Evolutionary conservation across 306 rosid species (phyloP), one percentile per base, ranked within the genome.

Genomic region (Castanospermum australe): DNA sequence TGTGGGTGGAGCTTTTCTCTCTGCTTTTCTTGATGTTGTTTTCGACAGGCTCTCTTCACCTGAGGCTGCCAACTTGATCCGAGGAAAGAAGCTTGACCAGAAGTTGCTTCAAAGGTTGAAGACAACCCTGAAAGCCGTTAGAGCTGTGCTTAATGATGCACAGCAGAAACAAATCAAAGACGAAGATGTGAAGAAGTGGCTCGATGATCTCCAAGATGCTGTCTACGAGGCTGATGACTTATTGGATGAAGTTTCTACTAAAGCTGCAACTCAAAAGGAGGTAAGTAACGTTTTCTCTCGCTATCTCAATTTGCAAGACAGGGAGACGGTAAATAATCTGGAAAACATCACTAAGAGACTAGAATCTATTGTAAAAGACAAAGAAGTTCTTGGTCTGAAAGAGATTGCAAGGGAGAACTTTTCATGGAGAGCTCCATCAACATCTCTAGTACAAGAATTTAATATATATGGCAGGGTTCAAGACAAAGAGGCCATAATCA

Each of bases 391-490:
- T 21, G 55, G 72, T 67, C 13, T 67, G 21, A 21, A 25, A 65
- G 51, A 18, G 22, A 1, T 15, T 65, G 71, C 0, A 10, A n/a
- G 51, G 8, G 71, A 10, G 39, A n/a, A n/a, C n/a, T 65, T 12
- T 5, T 36, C 48, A n/a, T 36, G 51, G 71, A 65, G 32, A 25
- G n/a, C 44, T 20, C 73, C 2, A 14, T 17, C 21, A 44, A 6
- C 55, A 14, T 0, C 18, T 2, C 15, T 68, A 15, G 59, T 32
- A 28, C 2, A 28, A 30, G 36, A n/a, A 64, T 71, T 57, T 64
- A 50, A 0, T 17, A 48, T 83, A 17, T 77, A 62, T 64, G 86
- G 86, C 11, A 78, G 86, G 4, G 50, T 71, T 15, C 24, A 20
- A 41, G 83, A 83, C 36, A 5, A 52, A 7, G 60, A 72, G 76